Evolutionary conservation across 179 eudicot species (phyloP).

Genomic region (Spergularia azorica): DNA sequence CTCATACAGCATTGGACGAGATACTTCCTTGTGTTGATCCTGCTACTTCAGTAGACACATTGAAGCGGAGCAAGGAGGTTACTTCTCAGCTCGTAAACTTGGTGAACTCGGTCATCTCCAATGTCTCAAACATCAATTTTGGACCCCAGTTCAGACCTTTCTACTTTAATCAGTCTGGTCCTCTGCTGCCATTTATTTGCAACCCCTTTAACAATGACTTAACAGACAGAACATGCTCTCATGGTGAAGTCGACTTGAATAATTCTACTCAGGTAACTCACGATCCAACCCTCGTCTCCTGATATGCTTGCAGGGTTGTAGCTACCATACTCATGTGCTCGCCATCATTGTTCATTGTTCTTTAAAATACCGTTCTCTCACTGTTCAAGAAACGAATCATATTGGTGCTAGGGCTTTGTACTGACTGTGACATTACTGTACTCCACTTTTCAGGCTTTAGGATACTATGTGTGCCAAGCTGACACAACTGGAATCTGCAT

Average conservation of each 20-base stretch:
- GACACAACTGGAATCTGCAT: conserved; percentile 60
- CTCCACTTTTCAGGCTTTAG: conserved; percentile 53
- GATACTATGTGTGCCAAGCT: conserved; percentile 62
- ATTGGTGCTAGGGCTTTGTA: neutral
- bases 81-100: conserved; percentile 70
- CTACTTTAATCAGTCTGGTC: conserved; percentile 93
- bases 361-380: neutral
- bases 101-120: conserved; percentile 75
- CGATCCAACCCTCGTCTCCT: neutral
- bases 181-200: conserved; percentile 69
- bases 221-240: conserved; percentile 54
- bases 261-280: conserved; percentile 73
- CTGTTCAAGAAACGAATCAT: too few relatives aligned
- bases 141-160: conserved; percentile 66
- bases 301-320: neutral
- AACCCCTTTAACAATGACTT: conserved; percentile 68
- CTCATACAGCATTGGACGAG: conserved; percentile 89
- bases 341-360: neutral
- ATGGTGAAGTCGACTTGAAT: conserved; percentile 67
- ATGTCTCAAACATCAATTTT: conserved; percentile 78
- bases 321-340: neutral
- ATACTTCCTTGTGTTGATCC: conserved; percentile 91
- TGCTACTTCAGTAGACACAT: conserved; percentile 76
- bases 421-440: neutral
- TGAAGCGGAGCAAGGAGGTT: conserved; percentile 76